Evolutionary conservation across 345 rosid genomes (phyloP).

Genomic region (Arabis alpina): DNA sequence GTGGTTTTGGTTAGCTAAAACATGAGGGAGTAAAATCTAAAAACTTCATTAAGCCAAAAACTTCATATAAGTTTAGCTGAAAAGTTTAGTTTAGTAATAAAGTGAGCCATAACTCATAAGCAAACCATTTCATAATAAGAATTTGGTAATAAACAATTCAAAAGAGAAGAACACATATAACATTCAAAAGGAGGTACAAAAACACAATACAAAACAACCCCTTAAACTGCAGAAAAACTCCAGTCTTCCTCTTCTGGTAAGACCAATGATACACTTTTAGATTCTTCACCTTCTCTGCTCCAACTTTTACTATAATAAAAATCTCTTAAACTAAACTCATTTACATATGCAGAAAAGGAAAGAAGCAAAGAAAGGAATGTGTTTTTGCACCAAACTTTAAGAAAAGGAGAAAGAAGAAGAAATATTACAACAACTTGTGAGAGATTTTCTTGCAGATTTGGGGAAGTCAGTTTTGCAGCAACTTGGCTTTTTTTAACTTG

Average conservation of each 20-base stretch:
- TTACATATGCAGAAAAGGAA: slow-evolving; percentile 37
- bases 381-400: slow-evolving; percentile 29
- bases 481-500: slow-evolving; percentile 14
- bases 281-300: slow-evolving; percentile 33
- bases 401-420: slow-evolving; percentile 27
- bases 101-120: background rate
- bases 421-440: slow-evolving; percentile 17
- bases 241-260: slow-evolving; percentile 37
- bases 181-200: background rate
- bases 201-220: background rate
- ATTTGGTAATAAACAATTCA: background rate
- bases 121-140: slow-evolving; percentile 12
- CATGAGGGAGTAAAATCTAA: no score
- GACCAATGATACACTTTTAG: slow-evolving; percentile 14
- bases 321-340: slow-evolving; percentile 43
- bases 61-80: no score
- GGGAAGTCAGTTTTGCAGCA: slow-evolving; percentile 23
- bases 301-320: slow-evolving; percentile 39
- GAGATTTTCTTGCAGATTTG: slow-evolving; percentile 23
- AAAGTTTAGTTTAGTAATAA: no score
- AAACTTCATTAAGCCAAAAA: no score
- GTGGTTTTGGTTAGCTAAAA: no score
- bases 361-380: slow-evolving; percentile 15
- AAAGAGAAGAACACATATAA: background rate
- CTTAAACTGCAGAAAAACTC: slow-evolving; percentile 17